Evolutionary conservation across 2,329 filamentous ascomycete species (phyloP), one percentile per base, ranked within the genome.

Genomic region (Pseudocercospora fijiensis): DNA sequence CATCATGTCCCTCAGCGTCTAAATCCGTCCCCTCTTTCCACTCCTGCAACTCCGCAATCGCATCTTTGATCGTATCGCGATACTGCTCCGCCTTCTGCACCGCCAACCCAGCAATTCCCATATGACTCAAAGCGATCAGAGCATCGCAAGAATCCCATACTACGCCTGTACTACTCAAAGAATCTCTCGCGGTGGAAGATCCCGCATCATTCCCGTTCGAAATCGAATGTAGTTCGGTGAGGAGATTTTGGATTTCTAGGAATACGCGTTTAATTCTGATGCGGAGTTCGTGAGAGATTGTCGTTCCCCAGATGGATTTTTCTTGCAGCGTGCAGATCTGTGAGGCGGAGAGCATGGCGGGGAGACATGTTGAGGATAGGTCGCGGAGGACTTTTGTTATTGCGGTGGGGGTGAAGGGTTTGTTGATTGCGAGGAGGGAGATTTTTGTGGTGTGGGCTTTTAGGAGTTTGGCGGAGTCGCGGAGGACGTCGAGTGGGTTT

Each of bases 361-460:
- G 90, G 0, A 96, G 82, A n/a, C 90, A 86, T 0, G 87, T 87
- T 11, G 85, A 83, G 22, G 88, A 83, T n/a, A 96, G 82, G 63
- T 92, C 87, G 33, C 85, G 83, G 4, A 97, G 79, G 13, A 96
- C 86, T 24, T 84, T 87, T 9, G 78, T 79, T 33, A 96, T 83
- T 4, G 91, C 93, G 0, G 88, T 87, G 0, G 91, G 88, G 0
- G 92, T 95, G 70, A 96, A 96, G 0, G 94, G 93, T 18, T 91
- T 85, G 72, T 91, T 96, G 72, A 96, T 90, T 1, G 95, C 85
- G 11, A 98, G 84, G 0, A 97, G 87, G 0, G 91, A 94, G 26
- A 97, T 83, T 67, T 96, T 96, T 5, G 92, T 96, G 1, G 88
- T 86, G 74, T 97, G 92, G 0, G 92, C 91, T 74, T 86, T 88